Percentiles rank a stretch among this genome's conserved stretches.
Conservation (phyloP, 1,139 yeast species). For the Taphrina pruni region DNA sequence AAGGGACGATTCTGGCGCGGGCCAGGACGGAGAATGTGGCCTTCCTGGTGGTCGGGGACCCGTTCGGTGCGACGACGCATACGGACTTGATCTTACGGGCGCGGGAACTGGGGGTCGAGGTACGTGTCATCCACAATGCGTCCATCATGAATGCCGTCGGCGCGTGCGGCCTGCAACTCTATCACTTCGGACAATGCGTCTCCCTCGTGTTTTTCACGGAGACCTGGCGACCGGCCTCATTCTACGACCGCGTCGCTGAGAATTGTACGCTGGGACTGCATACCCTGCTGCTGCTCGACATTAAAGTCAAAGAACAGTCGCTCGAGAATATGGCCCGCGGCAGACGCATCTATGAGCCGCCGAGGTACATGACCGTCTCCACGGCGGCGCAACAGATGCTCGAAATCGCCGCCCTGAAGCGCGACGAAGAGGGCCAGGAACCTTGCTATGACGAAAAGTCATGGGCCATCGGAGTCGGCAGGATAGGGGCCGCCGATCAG, state of each 20-base stretch:
- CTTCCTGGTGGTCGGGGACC: slow-evolving; percentile 94
- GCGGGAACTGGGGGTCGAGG: slow-evolving; percentile 75
- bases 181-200: slow-evolving; percentile 95
- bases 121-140: slow-evolving; percentile 90
- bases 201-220: slow-evolving; percentile 95
- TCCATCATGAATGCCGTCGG: slow-evolving; percentile 99
- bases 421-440: slow-evolving; percentile 56
- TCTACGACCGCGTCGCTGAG: slow-evolving; percentile 86
- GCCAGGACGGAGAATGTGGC: slow-evolving; percentile 78
- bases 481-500: slow-evolving; percentile 87
- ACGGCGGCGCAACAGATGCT: slow-evolving; percentile 87
- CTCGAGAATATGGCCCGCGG: slow-evolving; percentile 94
- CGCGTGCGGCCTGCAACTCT: slow-evolving; percentile 93
- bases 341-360: slow-evolving; percentile 89
- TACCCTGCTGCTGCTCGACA: slow-evolving; percentile 83
- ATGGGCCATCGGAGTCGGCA: slow-evolving; percentile 90
- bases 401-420: slow-evolving; percentile 78
- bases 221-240: slow-evolving; percentile 93
- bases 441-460: slow-evolving; percentile 72
- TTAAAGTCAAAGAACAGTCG: slow-evolving; percentile 95
- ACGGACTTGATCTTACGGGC: slow-evolving; percentile 92
- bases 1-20: slow-evolving; percentile 67
- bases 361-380: slow-evolving; percentile 90
- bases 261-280: slow-evolving; percentile 89
- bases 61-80: slow-evolving; percentile 97